A percentile compares a stretch with the other conserved stretches of the same genome.
Conservation (phyloP, 768 basidiomycete genomes). For the Chalciporus sphaerocephalus region DNA sequence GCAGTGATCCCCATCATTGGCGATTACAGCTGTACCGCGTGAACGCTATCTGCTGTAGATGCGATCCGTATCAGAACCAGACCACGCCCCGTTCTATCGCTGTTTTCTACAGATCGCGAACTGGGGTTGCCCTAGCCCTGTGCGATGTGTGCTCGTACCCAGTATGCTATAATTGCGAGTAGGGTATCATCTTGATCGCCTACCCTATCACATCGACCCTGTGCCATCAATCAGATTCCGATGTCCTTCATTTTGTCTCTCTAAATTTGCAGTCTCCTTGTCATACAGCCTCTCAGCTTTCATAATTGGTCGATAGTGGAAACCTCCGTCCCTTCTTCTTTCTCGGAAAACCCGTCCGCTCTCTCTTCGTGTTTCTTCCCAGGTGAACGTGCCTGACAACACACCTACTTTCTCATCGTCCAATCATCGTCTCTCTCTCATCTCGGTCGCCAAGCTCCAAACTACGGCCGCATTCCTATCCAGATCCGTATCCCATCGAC, state of each 20-base stretch:
- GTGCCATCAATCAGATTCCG: slow-evolving; percentile 32
- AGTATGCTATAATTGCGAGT: slow-evolving; percentile 17
- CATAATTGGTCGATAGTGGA: slow-evolving; percentile 19
- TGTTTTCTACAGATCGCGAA: slow-evolving; percentile 4
- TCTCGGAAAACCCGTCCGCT: background rate
- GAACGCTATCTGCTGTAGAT: too few relatives aligned
- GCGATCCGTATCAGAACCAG: background rate
- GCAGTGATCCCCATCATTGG: slow-evolving; percentile 1
- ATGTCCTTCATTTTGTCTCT: slow-evolving; percentile 23
- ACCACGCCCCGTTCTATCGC: background rate
- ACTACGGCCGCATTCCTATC: slow-evolving; percentile 18
- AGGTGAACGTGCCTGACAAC: background rate
- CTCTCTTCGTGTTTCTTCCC: background rate
- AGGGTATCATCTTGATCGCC: slow-evolving; percentile 33
- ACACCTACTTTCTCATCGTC: background rate
- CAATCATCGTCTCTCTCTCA: slow-evolving; percentile 5
- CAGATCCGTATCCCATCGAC: slow-evolving; percentile 18
- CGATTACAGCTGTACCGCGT: too few relatives aligned
- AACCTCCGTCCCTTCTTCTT: slow-evolving; percentile 4
- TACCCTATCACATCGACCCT: slow-evolving; percentile 38
- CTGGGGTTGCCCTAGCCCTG: slow-evolving; percentile 23
- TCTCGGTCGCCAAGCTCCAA: slow-evolving; percentile 21
- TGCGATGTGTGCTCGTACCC: slow-evolving; percentile 11
- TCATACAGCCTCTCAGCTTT: slow-evolving; percentile 19
- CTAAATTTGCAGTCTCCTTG: slow-evolving; percentile 21